Base-by-base conservation (phyloP, 805 yeast species). In the Candida piceae region DNA sequence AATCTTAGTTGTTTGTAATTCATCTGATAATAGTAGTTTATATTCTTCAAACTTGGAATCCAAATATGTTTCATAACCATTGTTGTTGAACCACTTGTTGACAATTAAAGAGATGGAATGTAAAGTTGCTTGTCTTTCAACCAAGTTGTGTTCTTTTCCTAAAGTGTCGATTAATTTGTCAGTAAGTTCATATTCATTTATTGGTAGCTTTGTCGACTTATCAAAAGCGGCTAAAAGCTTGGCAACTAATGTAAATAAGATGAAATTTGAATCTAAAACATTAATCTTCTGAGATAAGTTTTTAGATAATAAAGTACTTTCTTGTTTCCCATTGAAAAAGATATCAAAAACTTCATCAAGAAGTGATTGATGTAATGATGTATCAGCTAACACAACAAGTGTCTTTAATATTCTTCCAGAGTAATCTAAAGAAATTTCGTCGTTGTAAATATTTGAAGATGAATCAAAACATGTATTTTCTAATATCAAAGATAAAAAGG, bases 191-290 rank as follows among this genome's bases (percentile, higher is more conserved):
- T 35, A 32, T 1, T 45, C 29, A 12, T 38, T 48, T 2, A 49
- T 35, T 1, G 57, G 56, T 12, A 68, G 47, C 3, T 38, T 39
- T 1, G 49, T 50, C 0, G 62, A 38, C 44, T 70, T 75, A 48
- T 78, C 83, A 13, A 80, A 50, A 15, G 72, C 74, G 4, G 80
- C 67, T 8, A 80, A 34, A 1, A 79, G 48, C 42, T 73, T 76
- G 25, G 63, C 63, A 42, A 69, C 63, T 21, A 68, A 40, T 1
- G 66, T 57, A 16, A 75, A 60, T 13, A 65, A 50, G 13, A 63
- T 57, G 7, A 55, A 49, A 4, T 70, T 60, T 0, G 24, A 26
- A 2, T 46, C 47, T 3, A 60, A 33, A 1, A 68, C 35, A 17
- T 53, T 45, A 3, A 50, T 16, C 2, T 39, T 31, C 7, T 30